Evolutionary conservation across 352 stramenopile genomes (phyloP), one percentile per base, ranked within the genome.

Genomic region (Aphanomyces astaci): DNA sequence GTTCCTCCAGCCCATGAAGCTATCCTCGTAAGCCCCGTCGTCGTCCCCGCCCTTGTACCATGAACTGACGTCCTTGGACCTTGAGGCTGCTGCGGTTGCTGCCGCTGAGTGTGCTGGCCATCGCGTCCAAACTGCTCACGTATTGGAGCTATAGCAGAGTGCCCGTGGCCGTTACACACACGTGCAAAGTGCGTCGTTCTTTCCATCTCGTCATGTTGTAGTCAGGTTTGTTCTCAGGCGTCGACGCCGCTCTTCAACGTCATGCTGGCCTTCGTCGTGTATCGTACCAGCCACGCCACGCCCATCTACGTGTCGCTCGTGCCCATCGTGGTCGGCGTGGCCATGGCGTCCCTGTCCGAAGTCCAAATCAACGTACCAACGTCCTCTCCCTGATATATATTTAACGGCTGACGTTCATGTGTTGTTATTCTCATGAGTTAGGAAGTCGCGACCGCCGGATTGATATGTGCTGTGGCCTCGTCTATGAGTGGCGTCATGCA

Each of bases 121-220:
- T 94, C n/a, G 72, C 89, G 49, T 76, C 76, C 67, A 94, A 93
- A 66, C 82, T 86, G 64, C 66, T 94, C 19, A 94, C 86, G 32
- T 94, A 94, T 74, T 94, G 86, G 86, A 94, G 86, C 74, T 94
- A 94, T 72, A 84, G 89, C 66, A 84, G 76, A 31, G 84, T 94
- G 49, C 86, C 86, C 3, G 80, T 94, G 9, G 85, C 86, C 63
- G 88, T 94, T 69, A 84, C 84, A 36, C 84, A 92, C 69, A 94
- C 86, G 4, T 94, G 86, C 73, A 94, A 94, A 68, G 73, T 78
- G 15, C 28, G 31, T 48, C n/a, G 45, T 22, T 13, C 31, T 2
- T 24, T 27, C 10, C 11, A 63, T 36, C 33, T 28, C 13, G n/a
- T 9, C 11, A 1, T 3, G 63, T 46, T 17, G 3, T 51, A 71